Percentiles rank a stretch among this genome's conserved stretches.
phyloP scores from a whole-genome alignment of 805 yeast species.

The Starmerella sp. region DNA sequence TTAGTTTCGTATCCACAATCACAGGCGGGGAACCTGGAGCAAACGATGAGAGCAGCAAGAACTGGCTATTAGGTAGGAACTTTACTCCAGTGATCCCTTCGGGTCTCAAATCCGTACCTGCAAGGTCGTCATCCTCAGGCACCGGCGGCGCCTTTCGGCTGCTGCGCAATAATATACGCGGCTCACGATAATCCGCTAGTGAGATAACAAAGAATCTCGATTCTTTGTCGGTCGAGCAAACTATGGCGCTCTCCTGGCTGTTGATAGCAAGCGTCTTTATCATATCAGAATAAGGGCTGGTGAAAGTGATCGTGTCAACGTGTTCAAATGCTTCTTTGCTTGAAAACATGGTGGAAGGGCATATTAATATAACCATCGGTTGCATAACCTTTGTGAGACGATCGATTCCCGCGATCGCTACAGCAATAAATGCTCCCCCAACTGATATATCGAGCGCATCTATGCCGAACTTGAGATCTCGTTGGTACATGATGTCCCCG shows the following conservation, averaged over 20 bases:
- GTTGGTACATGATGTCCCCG: constrained; percentile 59
- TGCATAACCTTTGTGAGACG: constrained; percentile 30
- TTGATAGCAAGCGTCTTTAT: constrained; percentile 65
- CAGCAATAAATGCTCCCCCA: constrained; percentile 53
- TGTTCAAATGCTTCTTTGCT: constrained; percentile 21
- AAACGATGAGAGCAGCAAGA: constrained; percentile 43
- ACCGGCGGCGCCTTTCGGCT: constrained; percentile 46
- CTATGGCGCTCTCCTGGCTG: constrained; percentile 52
- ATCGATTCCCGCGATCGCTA: constrained; percentile 41
- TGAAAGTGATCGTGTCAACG: constrained; percentile 55
- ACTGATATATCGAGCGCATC: constrained; percentile 65
- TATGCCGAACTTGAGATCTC: constrained; percentile 62
- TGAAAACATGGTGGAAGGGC: constrained; percentile 18
- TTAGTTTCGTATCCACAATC: constrained; percentile 42
- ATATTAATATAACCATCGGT: constrained; percentile 59
- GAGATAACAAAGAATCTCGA: constrained; percentile 68
- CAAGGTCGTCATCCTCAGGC: constrained; percentile 51
- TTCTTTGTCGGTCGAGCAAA: constrained; percentile 70
- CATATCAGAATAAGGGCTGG: constrained; percentile 80
- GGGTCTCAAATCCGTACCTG: constrained; percentile 47
- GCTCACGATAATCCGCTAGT: constrained; percentile 49
- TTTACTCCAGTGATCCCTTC: constrained; percentile 81
- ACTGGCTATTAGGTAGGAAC: constrained; percentile 52
- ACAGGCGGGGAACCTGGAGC: constrained; percentile 59
- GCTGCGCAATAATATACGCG: constrained; percentile 59